These are phyloP conservation scores for Agaricales sp. DNA, from an alignment of 1,284 basidiomycete species.

Conservation along the genomic window DNA sequence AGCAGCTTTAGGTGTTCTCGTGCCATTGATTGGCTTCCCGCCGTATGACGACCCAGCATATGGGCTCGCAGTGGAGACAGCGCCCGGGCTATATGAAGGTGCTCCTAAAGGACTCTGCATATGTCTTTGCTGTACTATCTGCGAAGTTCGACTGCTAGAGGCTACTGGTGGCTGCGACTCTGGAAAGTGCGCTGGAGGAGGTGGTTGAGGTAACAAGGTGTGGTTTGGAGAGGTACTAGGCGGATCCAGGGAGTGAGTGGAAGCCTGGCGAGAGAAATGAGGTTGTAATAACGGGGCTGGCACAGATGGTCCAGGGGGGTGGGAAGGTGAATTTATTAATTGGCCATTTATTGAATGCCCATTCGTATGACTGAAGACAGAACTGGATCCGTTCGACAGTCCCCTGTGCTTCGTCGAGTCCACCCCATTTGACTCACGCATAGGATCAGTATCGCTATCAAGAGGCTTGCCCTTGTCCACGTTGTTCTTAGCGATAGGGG, in stretches of 20 bases:
- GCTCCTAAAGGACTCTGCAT: background rate
- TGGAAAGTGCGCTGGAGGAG: background rate
- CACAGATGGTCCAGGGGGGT: background rate
- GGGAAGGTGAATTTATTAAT: background rate
- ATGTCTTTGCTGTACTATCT: background rate
- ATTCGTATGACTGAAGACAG: background rate
- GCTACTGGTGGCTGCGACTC: background rate
- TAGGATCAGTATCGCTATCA: background rate
- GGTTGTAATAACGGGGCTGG: background rate
- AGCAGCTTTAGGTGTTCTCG: constrained; percentile 1
- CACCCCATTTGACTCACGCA: background rate
- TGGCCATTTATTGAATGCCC: background rate
- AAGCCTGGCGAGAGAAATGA: background rate
- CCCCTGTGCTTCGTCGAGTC: background rate
- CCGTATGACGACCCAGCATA: background rate
- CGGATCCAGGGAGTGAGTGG: background rate
- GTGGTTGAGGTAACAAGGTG: background rate
- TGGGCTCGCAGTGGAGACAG: background rate
- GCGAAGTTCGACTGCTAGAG: background rate
- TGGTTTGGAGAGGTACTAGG: background rate
- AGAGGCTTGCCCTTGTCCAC: background rate
- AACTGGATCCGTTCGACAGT: background rate
- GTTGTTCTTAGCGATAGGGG: background rate
- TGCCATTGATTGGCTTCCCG: background rate
- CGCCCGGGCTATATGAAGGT: background rate